Percentiles rank a stretch among this genome's conserved stretches.
These are phyloP conservation scores for Musa troglodytarum DNA, from an alignment of 176 grass and related monocot genomes.

Conservation along the genomic window DNA sequence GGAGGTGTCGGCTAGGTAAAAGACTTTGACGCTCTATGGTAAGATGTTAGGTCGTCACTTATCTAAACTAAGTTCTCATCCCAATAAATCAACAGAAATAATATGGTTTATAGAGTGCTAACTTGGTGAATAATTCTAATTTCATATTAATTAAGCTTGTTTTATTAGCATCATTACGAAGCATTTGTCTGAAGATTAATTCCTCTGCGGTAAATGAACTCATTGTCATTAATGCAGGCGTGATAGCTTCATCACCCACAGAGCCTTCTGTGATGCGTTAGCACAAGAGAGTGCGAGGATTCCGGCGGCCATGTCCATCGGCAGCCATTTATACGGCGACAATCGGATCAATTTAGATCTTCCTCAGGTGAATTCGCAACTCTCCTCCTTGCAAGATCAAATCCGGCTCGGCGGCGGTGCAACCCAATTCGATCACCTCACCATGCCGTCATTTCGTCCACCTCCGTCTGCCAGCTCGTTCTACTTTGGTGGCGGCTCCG, in stretches of 20 bases:
- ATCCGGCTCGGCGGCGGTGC: too few species aligned
- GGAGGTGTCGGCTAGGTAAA: too few species aligned
- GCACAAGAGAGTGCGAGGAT: conserved; percentile 12
- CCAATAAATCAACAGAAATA: too few species aligned
- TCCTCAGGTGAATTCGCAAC: neutral
- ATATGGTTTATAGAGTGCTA: too few species aligned
- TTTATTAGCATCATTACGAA: too few species aligned
- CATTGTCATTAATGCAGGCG: conserved; percentile 2
- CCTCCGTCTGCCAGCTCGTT: neutral
- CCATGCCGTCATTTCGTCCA: neutral
- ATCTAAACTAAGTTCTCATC: too few species aligned
- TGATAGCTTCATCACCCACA: conserved; percentile 17
- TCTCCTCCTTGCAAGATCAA: neutral
- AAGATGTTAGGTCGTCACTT: too few species aligned
- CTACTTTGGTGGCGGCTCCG: neutral
- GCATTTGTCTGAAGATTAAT: too few species aligned
- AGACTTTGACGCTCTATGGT: too few species aligned
- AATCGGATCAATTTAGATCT: neutral
- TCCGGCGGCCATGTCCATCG: neutral
- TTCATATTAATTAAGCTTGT: too few species aligned
- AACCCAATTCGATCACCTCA: neutral
- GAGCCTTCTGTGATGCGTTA: conserved; percentile 20
- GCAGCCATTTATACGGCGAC: conserved; percentile 3
- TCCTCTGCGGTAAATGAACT: neutral
- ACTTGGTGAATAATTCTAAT: too few species aligned